phyloP scores from a whole-genome alignment of 2,329 filamentous ascomycete species.

The Penicillium sp. region DNA sequence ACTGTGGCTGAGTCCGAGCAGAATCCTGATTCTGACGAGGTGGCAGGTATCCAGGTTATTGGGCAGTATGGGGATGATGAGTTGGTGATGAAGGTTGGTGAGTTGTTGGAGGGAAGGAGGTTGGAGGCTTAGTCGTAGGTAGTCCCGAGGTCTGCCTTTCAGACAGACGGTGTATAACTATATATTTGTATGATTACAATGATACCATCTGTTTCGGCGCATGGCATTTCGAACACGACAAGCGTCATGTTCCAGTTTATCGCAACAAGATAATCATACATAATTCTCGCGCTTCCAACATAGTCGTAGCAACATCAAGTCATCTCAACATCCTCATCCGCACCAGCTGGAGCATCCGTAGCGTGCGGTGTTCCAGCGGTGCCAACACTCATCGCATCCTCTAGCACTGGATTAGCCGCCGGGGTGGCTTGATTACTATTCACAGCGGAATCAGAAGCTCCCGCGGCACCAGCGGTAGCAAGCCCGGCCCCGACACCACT shows the following conservation, averaged over 20 bases:
- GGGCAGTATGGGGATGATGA: constrained; percentile 54
- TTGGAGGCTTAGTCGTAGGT: constrained; percentile 12
- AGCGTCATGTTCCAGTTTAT: not conserved
- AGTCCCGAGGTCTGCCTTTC: not conserved
- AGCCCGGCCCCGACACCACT: constrained; percentile 38
- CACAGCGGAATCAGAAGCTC: constrained; percentile 25
- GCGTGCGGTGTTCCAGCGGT: constrained; percentile 29
- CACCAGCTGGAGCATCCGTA: constrained; percentile 21
- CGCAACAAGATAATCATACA: too few species aligned
- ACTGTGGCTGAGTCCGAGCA: constrained; percentile 34
- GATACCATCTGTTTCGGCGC: constrained; percentile 14
- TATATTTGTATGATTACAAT: constrained; percentile 19
- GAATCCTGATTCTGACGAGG: constrained; percentile 19
- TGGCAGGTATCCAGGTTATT: constrained; percentile 51
- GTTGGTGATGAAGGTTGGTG: constrained; percentile 45
- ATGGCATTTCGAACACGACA: not conserved
- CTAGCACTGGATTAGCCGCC: constrained; percentile 21
- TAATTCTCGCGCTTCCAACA: not conserved
- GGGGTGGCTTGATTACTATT: constrained; percentile 30
- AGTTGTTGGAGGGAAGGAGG: constrained; percentile 37
- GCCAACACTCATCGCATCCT: constrained; percentile 32
- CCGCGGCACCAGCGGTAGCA: constrained; percentile 20
- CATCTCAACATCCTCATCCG: constrained; percentile 40
- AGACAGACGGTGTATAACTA: not conserved
- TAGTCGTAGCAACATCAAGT: constrained; percentile 21